phyloP scores from a whole-genome alignment of 495 filamentous ascomycete genomes.

The Penicillium angulare region DNA sequence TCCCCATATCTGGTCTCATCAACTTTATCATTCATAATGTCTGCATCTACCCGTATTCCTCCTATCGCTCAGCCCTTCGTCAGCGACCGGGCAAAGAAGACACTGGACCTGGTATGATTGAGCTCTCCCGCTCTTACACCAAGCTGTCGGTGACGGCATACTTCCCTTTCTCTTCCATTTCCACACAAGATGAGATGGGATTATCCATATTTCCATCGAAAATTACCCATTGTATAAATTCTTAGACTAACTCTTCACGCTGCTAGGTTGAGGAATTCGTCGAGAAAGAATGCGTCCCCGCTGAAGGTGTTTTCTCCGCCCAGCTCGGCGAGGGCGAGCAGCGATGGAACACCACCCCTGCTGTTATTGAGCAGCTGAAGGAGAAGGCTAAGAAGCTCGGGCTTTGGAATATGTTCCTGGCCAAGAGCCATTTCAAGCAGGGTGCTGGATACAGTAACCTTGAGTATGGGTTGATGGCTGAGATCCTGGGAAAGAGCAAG shows the following conservation, averaged over 20 bases:
- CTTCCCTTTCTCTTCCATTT: no score
- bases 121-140: not conserved
- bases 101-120: slow-evolving; percentile 56
- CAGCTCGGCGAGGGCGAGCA: slow-evolving; percentile 73
- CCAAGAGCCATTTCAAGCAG: slow-evolving; percentile 90
- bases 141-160: no score
- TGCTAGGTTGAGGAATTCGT: slow-evolving; percentile 86
- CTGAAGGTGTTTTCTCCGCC: slow-evolving; percentile 72
- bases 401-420: slow-evolving; percentile 97
- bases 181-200: no score
- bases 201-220: no score
- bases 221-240: no score
- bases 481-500: slow-evolving; percentile 78
- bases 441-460: slow-evolving; percentile 89
- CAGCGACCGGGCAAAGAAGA: slow-evolving; percentile 78
- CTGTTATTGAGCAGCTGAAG: slow-evolving; percentile 86
- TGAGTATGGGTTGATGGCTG: slow-evolving; percentile 92
- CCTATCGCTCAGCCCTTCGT: slow-evolving; percentile 65
- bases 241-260: not conserved
- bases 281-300: slow-evolving; percentile 91
- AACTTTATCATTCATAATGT: slow-evolving; percentile 41
- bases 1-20: not conserved
- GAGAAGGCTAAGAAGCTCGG: slow-evolving; percentile 77
- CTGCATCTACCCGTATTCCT: slow-evolving; percentile 61
- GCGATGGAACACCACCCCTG: slow-evolving; percentile 75